Base-by-base conservation (phyloP, 2,329 filamentous ascomycete species). In the Cucurbitaria berberidis region DNA sequence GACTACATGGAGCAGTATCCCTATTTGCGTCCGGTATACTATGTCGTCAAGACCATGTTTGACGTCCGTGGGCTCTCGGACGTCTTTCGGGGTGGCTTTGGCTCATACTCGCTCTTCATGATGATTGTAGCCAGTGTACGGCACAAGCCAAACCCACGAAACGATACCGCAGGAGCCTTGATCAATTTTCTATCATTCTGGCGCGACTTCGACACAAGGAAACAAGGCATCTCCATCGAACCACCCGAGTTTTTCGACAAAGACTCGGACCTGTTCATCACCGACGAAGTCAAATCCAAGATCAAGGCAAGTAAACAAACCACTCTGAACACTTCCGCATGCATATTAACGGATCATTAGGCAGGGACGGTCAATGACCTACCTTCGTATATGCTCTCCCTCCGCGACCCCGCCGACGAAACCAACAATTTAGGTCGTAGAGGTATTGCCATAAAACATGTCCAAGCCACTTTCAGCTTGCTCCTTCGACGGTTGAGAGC, bases 361-460 rank as follows among this genome's bases (percentile, higher is more conserved):
- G 34, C 53, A 18, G 57, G 57, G 9, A 45, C 40, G 36, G 16
- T 6, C 5, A 41, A 59, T 9, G 60, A 57, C 5, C 59, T 67
- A 2, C 69, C 71, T 2, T 6, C 39, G 1, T 73, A 63, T 53
- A 66, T 82, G 44, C 74, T 87, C 44, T 82, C 76, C 53, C 73
- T 88, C 13, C 84, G 86, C 68, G 84, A 88, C 60, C 85, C 85
- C 0, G 81, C 82, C 7, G 79, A 86, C 62, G 76, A 78, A 18
- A 76, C 77, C 62, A 86, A 85, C 64, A 82, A 88, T 62, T 75
- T 87, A 1, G 85, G 85, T 29, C 71, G 74, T 38, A 78, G 78
- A 47, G 77, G 73, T 39, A 72, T 77, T 48, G 76, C 76, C 13
- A 81, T 83, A 55, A 77, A 77, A 52, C 80, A 85, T 51, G 62